These are phyloP conservation scores for Botryotinia globosa DNA, from an alignment of 2,329 filamentous ascomycete species.

Conservation along the genomic window DNA sequence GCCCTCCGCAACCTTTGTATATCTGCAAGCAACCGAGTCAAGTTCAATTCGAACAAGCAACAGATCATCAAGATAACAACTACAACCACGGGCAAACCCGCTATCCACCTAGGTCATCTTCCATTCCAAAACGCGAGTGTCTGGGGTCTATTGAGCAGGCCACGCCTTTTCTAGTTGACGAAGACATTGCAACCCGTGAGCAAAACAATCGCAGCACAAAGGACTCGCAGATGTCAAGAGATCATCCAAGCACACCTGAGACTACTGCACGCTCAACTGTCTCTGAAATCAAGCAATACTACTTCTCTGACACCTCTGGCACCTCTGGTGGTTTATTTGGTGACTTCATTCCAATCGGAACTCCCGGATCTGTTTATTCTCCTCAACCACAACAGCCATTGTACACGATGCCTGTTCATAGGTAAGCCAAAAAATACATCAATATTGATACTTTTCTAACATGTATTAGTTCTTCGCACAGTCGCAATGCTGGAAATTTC, in stretches of 20 bases:
- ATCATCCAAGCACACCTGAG: not conserved
- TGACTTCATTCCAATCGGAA: constrained; percentile 18
- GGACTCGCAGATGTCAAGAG: not conserved
- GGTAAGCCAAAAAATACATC: not conserved
- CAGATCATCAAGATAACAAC: constrained; percentile 18
- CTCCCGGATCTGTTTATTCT: constrained; percentile 12
- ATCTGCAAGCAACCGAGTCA: constrained; percentile 27
- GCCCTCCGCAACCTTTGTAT: constrained; percentile 25
- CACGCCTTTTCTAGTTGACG: not conserved
- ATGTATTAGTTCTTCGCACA: not conserved
- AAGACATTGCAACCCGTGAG: not conserved
- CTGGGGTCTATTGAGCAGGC: not conserved
- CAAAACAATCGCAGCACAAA: constrained; percentile 4
- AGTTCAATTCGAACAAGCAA: constrained; percentile 18
- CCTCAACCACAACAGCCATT: not conserved
- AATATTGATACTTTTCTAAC: not conserved
- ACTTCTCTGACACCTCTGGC: constrained; percentile 5
- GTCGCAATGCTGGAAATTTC: constrained; percentile 10
- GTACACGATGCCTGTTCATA: not conserved
- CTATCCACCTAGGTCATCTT: constrained; percentile 16
- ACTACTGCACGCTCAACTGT: constrained; percentile 6
- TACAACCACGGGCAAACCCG: constrained; percentile 9
- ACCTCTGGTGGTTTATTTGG: constrained; percentile 4
- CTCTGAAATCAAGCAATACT: constrained; percentile 14
- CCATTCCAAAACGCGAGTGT: constrained; percentile 4